Conservation (phyloP, 257 asterid genomes). For the Przewalskia tangutica region DNA sequence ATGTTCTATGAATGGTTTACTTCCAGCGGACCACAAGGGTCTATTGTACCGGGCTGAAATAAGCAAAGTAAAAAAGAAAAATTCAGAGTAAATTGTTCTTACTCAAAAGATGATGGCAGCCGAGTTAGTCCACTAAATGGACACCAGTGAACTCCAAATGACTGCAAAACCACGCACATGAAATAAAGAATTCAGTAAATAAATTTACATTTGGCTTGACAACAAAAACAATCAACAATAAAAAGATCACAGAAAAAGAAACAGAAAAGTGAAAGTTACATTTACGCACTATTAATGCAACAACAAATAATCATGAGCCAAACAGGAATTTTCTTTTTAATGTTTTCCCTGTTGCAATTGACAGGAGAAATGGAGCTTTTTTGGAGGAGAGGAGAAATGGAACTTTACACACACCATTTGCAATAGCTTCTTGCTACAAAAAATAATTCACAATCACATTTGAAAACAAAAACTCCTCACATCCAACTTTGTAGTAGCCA, state of each 20-base stretch:
- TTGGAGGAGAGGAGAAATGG: background rate
- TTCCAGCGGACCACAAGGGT: background rate
- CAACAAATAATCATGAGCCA: background rate
- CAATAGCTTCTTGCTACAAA: background rate
- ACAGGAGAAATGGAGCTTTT: background rate
- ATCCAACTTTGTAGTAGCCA: background rate
- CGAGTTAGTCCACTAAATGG: constrained; percentile 71
- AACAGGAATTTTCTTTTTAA: background rate
- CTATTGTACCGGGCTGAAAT: background rate
- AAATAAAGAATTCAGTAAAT: background rate
- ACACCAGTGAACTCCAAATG: constrained; percentile 95
- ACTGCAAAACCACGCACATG: constrained; percentile 39
- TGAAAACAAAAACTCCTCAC: background rate
- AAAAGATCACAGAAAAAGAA: background rate
- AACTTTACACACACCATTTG: background rate
- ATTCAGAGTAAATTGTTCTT: constrained; percentile 22
- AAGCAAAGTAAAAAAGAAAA: background rate
- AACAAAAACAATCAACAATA: background rate
- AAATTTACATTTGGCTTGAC: background rate
- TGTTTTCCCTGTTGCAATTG: background rate
- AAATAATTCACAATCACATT: background rate
- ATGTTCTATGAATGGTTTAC: background rate
- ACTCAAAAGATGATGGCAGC: constrained; percentile 71
- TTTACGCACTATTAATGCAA: background rate
- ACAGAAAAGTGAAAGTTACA: background rate